Conservation (phyloP, 2,329 filamentous ascomycete species). For the Aschersonia sp. region DNA sequence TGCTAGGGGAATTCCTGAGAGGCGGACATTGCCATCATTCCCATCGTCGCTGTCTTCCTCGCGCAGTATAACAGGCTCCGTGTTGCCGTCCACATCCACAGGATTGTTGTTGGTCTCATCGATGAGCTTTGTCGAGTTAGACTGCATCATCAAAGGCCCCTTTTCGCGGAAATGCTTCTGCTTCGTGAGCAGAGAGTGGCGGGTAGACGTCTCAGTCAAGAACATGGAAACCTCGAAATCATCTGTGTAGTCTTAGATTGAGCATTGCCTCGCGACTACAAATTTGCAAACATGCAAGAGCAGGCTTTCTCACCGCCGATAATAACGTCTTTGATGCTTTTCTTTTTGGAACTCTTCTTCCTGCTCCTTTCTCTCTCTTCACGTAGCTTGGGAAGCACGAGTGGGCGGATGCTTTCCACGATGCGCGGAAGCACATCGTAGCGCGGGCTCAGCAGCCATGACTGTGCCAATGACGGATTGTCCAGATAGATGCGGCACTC, state of each 20-base stretch:
- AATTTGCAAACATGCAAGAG: neutral
- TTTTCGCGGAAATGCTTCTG: slow-evolving; percentile 61
- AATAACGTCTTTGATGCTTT: slow-evolving; percentile 77
- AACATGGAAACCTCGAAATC: slow-evolving; percentile 95
- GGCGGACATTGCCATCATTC: slow-evolving; percentile 6
- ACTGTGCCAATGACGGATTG: slow-evolving; percentile 66
- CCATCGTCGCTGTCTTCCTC: slow-evolving; percentile 33
- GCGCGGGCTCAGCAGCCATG: slow-evolving; percentile 70
- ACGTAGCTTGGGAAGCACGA: slow-evolving; percentile 78
- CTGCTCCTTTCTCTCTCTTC: slow-evolving; percentile 58
- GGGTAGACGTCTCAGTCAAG: slow-evolving; percentile 69
- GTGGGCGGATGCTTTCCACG: slow-evolving; percentile 69
- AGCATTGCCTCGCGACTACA: neutral
- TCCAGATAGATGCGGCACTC: slow-evolving; percentile 95
- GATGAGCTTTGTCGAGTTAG: slow-evolving; percentile 49
- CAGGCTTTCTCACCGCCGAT: slow-evolving; percentile 43
- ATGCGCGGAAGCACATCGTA: slow-evolving; percentile 67
- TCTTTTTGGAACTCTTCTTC: slow-evolving; percentile 56
- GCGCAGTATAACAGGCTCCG: slow-evolving; percentile 16
- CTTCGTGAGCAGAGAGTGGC: slow-evolving; percentile 77
- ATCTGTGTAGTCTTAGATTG: slow-evolving; percentile 34
- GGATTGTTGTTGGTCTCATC: slow-evolving; percentile 38
- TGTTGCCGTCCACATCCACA: slow-evolving; percentile 25
- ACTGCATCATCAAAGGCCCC: slow-evolving; percentile 35
- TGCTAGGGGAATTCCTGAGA: slow-evolving; percentile 20